These are phyloP conservation scores for Cornus florida DNA, from an alignment of 148 eudicot species.

Conservation along the genomic window DNA sequence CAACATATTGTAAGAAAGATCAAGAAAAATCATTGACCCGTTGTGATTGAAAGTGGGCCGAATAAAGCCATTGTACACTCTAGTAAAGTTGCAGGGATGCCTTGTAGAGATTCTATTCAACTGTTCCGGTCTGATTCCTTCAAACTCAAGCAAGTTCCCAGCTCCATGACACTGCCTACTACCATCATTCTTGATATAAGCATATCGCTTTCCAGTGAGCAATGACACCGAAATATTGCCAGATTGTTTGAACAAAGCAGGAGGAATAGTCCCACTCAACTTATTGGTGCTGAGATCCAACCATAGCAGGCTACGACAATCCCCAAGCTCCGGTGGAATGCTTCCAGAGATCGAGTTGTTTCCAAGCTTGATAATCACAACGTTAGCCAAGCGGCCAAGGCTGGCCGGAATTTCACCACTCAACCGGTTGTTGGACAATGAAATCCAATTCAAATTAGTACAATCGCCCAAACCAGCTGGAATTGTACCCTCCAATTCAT, in stretches of 20 bases:
- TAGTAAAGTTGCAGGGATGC: conserved; percentile 60
- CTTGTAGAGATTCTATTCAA: conserved; percentile 51
- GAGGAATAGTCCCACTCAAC: conserved; percentile 67
- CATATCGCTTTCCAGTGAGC: conserved; percentile 65
- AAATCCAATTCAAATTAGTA: conserved; percentile 50
- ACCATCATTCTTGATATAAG: conserved; percentile 75
- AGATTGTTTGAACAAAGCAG: conserved; percentile 64
- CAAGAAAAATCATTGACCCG: conserved; percentile 83
- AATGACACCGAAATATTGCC: conserved; percentile 62
- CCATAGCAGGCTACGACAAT: conserved; percentile 73
- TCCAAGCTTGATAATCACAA: conserved; percentile 74
- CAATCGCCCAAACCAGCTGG: conserved; percentile 57
- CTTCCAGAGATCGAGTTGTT: conserved; percentile 67
- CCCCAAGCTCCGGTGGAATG: conserved; percentile 73
- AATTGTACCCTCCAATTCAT: conserved; percentile 40
- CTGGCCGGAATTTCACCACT: conserved; percentile 72
- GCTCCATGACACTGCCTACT: conserved; percentile 80
- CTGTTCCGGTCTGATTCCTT: conserved; percentile 62
- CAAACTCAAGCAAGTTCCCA: conserved; percentile 86
- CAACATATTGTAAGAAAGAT: conserved; percentile 61
- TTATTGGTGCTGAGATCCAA: conserved; percentile 75
- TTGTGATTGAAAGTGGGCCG: conserved; percentile 75
- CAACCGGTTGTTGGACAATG: conserved; percentile 54
- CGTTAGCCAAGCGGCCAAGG: conserved; percentile 53
- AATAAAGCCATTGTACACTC: conserved; percentile 57